These are phyloP conservation scores for Paratinospora sagittata DNA, from an alignment of 164 flowering plant species.

Conservation along the genomic window DNA sequence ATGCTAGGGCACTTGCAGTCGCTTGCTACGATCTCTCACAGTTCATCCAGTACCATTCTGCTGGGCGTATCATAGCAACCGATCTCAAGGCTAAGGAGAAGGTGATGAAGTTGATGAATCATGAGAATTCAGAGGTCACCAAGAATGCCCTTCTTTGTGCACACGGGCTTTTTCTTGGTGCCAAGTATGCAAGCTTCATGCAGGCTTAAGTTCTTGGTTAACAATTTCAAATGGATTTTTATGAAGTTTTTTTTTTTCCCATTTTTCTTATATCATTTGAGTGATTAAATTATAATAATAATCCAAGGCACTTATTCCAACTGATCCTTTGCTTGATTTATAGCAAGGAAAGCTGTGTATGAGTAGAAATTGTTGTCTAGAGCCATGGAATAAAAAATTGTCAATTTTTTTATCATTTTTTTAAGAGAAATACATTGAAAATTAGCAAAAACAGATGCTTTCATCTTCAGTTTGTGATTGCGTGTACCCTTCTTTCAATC, in stretches of 20 bases:
- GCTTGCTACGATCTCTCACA: slow-evolving; percentile 95
- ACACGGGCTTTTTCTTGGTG: slow-evolving; percentile 93
- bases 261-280: not conserved
- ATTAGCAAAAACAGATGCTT: not conserved
- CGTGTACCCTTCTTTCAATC: too few relatives aligned
- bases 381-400: not conserved
- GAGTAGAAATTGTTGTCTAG: not conserved
- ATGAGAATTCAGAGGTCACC: slow-evolving; percentile 83
- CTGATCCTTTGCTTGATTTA: not conserved
- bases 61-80: slow-evolving; percentile 71
- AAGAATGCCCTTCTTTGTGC: slow-evolving; percentile 83
- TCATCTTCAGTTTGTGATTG: not conserved
- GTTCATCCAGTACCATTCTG: slow-evolving; percentile 79
- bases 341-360: not conserved
- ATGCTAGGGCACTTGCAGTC: slow-evolving; percentile 80
- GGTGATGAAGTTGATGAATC: slow-evolving; percentile 92
- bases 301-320: not conserved
- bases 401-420: not conserved
- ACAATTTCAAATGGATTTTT: not conserved
- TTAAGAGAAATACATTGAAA: not conserved
- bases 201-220: slow-evolving; percentile 38
- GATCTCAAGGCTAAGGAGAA: slow-evolving; percentile 91
- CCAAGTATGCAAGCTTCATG: slow-evolving; percentile 96
- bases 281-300: not conserved
- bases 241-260: not conserved